Evolutionary conservation across 305 asterid species (phyloP).

Genomic region (Solanum aculeatissimum): DNA sequence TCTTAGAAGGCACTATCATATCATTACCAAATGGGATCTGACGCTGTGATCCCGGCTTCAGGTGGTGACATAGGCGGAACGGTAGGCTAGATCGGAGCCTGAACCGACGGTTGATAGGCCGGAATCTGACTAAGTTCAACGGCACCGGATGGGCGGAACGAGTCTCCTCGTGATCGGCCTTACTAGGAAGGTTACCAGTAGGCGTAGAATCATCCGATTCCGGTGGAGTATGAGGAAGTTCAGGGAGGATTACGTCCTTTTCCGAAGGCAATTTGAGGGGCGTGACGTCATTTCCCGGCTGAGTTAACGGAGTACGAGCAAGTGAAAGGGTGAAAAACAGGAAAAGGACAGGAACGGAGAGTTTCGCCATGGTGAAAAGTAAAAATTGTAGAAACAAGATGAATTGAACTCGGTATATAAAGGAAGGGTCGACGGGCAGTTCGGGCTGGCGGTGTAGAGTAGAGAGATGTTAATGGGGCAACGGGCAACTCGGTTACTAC

Average conservation of each 20-base stretch:
- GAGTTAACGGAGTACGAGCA: slow-evolving; percentile 17
- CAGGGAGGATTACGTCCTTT: background rate
- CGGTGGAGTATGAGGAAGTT: background rate
- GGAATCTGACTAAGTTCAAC: background rate
- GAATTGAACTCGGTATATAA: background rate
- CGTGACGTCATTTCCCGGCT: background rate
- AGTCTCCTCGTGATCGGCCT: background rate
- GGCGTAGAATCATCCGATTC: background rate
- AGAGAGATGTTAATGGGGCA: background rate
- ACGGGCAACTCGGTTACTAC: background rate
- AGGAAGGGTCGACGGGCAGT: background rate
- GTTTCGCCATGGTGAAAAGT: slow-evolving; percentile 23
- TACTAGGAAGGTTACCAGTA: background rate
- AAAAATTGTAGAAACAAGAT: no score
- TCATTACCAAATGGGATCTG: background rate
- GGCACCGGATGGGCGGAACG: background rate
- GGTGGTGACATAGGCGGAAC: background rate
- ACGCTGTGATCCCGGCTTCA: background rate
- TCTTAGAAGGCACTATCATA: background rate
- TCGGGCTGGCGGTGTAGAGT: background rate
- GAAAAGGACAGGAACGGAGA: slow-evolving; percentile 21
- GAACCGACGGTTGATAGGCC: slow-evolving; percentile 1
- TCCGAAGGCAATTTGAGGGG: background rate
- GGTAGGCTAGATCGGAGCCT: background rate
- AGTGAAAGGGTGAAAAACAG: slow-evolving; percentile 29